A percentile compares a stretch with the other conserved stretches of the same genome.
phyloP scores from a whole-genome alignment of 192 early-diverging fungal species.

The Jimgerdemannia flammicorona region DNA sequence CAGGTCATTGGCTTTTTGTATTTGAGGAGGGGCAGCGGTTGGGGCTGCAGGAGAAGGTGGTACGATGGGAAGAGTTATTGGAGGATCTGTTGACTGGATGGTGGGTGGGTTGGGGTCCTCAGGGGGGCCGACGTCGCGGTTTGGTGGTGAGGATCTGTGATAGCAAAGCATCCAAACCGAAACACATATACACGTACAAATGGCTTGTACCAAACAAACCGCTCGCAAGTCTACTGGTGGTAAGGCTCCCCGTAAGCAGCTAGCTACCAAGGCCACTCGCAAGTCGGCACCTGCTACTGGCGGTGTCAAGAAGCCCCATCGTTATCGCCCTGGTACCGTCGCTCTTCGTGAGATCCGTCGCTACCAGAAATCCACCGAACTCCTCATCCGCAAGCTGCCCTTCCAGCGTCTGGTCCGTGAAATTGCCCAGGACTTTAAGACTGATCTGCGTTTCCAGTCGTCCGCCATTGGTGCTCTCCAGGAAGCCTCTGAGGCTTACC shows the following conservation, averaged over 20 bases:
- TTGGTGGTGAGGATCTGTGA: too few species aligned
- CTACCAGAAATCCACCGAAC: slow-evolving; percentile 95
- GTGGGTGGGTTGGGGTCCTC: too few species aligned
- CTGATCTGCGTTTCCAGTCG: slow-evolving; percentile 98
- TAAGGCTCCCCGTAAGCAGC: slow-evolving; percentile 96
- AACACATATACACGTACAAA: slow-evolving; percentile 29
- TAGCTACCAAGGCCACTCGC: slow-evolving; percentile 94
- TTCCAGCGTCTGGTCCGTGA: slow-evolving; percentile 98
- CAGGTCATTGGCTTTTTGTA: too few species aligned
- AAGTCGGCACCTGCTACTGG: slow-evolving; percentile 92
- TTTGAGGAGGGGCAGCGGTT: too few species aligned
- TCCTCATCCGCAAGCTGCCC: slow-evolving; percentile 89
- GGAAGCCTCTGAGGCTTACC: slow-evolving; percentile 95
- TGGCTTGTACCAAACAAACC: slow-evolving; percentile 83
- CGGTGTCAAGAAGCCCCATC: slow-evolving; percentile 93
- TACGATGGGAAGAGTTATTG: too few species aligned
- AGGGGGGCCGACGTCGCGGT: too few species aligned
- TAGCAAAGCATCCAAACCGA: slow-evolving; percentile 41
- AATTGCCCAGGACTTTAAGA: slow-evolving; percentile 99
- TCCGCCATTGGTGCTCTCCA: slow-evolving; percentile 99
- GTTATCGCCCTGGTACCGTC: slow-evolving; percentile 86
- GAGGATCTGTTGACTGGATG: too few species aligned
- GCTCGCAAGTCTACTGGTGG: slow-evolving; percentile 99
- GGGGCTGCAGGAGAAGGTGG: too few species aligned
- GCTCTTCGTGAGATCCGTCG: slow-evolving; percentile 91